Percentiles rank a stretch among this genome's conserved stretches.
phyloP scores from a whole-genome alignment of 495 filamentous ascomycete species.

The Trichoderma erinaceum region DNA sequence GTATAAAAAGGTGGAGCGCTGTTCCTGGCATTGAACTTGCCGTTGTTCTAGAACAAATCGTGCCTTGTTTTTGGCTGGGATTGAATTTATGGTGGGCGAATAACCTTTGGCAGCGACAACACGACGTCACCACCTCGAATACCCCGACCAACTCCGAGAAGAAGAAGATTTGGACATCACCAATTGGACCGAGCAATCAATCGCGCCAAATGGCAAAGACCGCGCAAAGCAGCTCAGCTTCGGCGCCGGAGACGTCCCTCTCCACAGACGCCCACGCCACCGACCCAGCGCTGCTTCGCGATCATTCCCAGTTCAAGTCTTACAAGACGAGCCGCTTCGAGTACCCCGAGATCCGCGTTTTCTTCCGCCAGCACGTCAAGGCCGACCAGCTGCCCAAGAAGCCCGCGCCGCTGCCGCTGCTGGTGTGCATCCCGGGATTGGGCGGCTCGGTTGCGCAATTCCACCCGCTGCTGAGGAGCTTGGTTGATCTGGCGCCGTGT shows the following conservation, averaged over 20 bases:
- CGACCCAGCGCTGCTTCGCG: conserved; percentile 71
- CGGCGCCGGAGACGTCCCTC: neutral
- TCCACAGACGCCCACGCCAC: conserved; percentile 31
- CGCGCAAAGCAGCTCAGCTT: neutral
- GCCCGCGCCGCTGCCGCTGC: conserved; percentile 67
- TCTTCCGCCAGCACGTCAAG: conserved; percentile 76
- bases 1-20: neutral
- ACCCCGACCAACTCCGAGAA: neutral
- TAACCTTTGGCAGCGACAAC: neutral
- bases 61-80: neutral
- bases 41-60: neutral
- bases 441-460: conserved; percentile 89
- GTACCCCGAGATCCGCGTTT: conserved; percentile 75
- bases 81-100: neutral
- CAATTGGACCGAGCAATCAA: neutral
- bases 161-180: too few relatives aligned
- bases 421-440: conserved; percentile 89
- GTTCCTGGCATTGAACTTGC: neutral
- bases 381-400: conserved; percentile 65
- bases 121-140: neutral
- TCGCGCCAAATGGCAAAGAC: conserved; percentile 2
- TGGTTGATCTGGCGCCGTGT: conserved; percentile 81
- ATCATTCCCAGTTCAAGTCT: conserved; percentile 63
- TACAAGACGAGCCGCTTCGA: conserved; percentile 64
- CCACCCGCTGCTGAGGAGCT: conserved; percentile 68